Evolutionary conservation across 371 early-diverging fungal genomes (phyloP), one percentile per base, ranked within the genome.

Genomic region (Mortierella sp.): DNA sequence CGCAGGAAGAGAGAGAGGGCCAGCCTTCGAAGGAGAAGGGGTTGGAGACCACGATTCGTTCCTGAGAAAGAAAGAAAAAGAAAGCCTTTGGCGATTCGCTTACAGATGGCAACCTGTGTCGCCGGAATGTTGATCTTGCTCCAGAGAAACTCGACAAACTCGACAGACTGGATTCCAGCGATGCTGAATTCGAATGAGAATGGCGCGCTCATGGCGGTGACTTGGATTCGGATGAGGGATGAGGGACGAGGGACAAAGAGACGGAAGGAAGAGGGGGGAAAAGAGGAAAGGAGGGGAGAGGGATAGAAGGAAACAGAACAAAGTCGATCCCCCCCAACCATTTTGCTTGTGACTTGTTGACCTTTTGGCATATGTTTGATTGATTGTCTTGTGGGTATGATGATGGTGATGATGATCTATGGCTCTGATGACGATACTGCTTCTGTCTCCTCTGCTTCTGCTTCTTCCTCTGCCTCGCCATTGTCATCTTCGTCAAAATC

Each of bases 41-140:
- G n/a, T n/a, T n/a, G n/a, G n/a, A n/a, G n/a, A n/a, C n/a, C 39
- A 10, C 14, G 39, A 14, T 39, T 10, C 14, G 7, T 39, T 39
- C 39, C 39, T 10, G 39, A 14, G 39, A 39, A 10, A 39, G 24
- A 29, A 31, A 47, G 39, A 59, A 44, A 63, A 56, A 46, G 17
- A 21, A 24, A 22, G 49, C 21, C 44, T 51, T 4, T 22, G 37
- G 22, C 0, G 22, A 3, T 19, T 17, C 40, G 7, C 76, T 60
- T 74, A 74, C 76, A 55, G 43, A 74, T 74, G 64, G 76, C 76
- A 40, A 68, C 29, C 25, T 68, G 76, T 51, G 57, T 60, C 52
- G 76, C 22, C 8, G 68, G 53, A 2, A 49, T 60, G 61, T 74
- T 74, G 64, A 74, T 60, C 60, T 68, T 63, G 25, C 59, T 43